Evolutionary conservation across 2,329 filamentous ascomycete species (phyloP), one percentile per base, ranked within the genome.

Genomic region (Colletotrichum orbiculare): DNA sequence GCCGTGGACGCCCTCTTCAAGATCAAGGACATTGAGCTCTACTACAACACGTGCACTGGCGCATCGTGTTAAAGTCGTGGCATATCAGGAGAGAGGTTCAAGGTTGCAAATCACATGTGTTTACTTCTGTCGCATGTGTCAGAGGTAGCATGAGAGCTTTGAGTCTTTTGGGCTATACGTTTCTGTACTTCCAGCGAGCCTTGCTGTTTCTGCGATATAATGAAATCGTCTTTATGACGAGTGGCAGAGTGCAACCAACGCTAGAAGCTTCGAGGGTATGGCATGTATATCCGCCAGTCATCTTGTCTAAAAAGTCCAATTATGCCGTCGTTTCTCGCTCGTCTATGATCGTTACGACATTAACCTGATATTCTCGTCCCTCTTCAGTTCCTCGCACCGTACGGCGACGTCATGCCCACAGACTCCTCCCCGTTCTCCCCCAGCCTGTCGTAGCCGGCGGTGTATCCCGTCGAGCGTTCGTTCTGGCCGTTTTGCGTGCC

Each of bases 1-100:
- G 56, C 67, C 7, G 13, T 64, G 35, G 67, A 72, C 34, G 72
- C 74, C 17, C 64, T 73, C 2, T 75, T 76, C 17, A 75, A 70
- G 67, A 57, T 66, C 9, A 66, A 63, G 47, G 63, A 66, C 6
- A n/a, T 63, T 8, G 43, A 41, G 12, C 52, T 75, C 68, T 76
- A 76, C 64, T 75, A 75, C 50, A 74, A 75, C 55, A 74, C 71
- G 10, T 43, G 17, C 25, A 46, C 17, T 4, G n/a, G 43, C 25
- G 25, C 25, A 25, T 25, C 25, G 25, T 25, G 25, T 1, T 25
- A 25, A 25, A 25, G 25, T 25, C 4, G 25, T 25, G 25, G 25
- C 25, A 25, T 25, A 25, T 25, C 25, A 25, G 25, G 25, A 25
- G 25, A 5, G 4, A 25, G 25, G 3, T 25, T 25, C 25, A 25